phyloP scores from a whole-genome alignment of 192 early-diverging fungal genomes.

The Haplosporangium gracile region DNA sequence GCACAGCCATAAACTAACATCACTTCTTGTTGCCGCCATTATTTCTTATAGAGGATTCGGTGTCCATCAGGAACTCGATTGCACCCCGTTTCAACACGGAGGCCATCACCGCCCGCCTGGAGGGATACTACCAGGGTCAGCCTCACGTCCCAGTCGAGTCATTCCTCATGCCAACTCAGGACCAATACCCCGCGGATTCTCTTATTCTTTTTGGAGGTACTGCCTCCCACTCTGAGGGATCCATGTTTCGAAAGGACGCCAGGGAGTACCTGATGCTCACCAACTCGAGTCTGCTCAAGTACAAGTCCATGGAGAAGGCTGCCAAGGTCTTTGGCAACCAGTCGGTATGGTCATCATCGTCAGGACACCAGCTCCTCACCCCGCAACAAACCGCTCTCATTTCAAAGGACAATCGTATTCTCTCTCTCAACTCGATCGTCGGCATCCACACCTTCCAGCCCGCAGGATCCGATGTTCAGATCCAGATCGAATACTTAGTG shows the following conservation, averaged over 20 bases:
- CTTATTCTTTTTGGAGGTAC: slow-evolving; percentile 49
- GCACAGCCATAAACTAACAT: background rate
- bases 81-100: slow-evolving; percentile 34
- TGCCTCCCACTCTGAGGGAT: slow-evolving; percentile 37
- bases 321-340: slow-evolving; percentile 55
- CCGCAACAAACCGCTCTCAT: slow-evolving; percentile 43
- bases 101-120: background rate
- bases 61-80: slow-evolving; percentile 18
- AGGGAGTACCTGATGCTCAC: slow-evolving; percentile 50
- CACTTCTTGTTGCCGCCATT: background rate
- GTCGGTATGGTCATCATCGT: slow-evolving; percentile 44
- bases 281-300: slow-evolving; percentile 48
- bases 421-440: slow-evolving; percentile 46
- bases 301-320: slow-evolving; percentile 56
- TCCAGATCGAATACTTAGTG: slow-evolving; percentile 45
- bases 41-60: slow-evolving; percentile 26
- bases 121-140: slow-evolving; percentile 40
- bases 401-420: slow-evolving; percentile 40
- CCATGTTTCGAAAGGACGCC: slow-evolving; percentile 40
- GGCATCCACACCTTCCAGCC: slow-evolving; percentile 35
- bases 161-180: slow-evolving; percentile 51
- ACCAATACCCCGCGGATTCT: slow-evolving; percentile 44
- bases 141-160: slow-evolving; percentile 44
- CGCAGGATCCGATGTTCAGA: slow-evolving; percentile 26
- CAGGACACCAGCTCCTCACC: slow-evolving; percentile 48